phyloP scores from a whole-genome alignment of 192 early-diverging fungal species.

The Endogone sp. region DNA sequence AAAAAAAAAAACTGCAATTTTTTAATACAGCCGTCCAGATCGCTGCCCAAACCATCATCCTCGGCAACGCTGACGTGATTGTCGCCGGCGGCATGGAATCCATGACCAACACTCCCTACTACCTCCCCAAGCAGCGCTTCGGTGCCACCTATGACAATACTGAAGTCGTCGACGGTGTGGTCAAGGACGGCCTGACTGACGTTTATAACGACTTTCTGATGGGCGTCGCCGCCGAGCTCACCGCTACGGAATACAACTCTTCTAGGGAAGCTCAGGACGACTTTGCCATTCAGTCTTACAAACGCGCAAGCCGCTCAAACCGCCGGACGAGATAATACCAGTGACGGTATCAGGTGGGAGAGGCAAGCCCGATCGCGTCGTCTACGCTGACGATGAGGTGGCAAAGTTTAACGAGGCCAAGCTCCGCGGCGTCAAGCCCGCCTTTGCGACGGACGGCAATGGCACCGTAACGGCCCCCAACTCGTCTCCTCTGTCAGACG shows the following conservation, averaged over 20 bases:
- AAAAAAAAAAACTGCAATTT: too few relatives aligned
- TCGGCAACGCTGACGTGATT: slow-evolving; percentile 65
- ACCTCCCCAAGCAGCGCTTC: slow-evolving; percentile 72
- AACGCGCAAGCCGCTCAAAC: slow-evolving; percentile 67
- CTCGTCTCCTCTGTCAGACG: slow-evolving; percentile 77
- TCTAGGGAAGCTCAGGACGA: slow-evolving; percentile 79
- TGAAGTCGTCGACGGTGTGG: slow-evolving; percentile 70
- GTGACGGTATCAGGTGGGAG: slow-evolving; percentile 64
- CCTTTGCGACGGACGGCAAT: slow-evolving; percentile 74
- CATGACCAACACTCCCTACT: slow-evolving; percentile 83
- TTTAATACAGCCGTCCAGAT: slow-evolving; percentile 64
- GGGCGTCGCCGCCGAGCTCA: slow-evolving; percentile 79
- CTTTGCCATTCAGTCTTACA: slow-evolving; percentile 71
- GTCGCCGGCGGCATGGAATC: slow-evolving; percentile 79
- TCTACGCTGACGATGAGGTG: slow-evolving; percentile 62
- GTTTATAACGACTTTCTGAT: slow-evolving; percentile 70
- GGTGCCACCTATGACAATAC: slow-evolving; percentile 74
- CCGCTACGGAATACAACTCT: slow-evolving; percentile 73
- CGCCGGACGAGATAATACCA: slow-evolving; percentile 67
- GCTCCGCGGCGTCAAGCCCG: slow-evolving; percentile 81
- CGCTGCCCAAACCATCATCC: slow-evolving; percentile 70
- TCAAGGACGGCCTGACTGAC: slow-evolving; percentile 73
- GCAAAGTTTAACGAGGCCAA: slow-evolving; percentile 80
- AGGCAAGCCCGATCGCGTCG: slow-evolving; percentile 58
- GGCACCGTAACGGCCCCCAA: slow-evolving; percentile 94